phyloP scores from a whole-genome alignment of 2,329 filamentous ascomycete species.

The Aphanocladium album region DNA sequence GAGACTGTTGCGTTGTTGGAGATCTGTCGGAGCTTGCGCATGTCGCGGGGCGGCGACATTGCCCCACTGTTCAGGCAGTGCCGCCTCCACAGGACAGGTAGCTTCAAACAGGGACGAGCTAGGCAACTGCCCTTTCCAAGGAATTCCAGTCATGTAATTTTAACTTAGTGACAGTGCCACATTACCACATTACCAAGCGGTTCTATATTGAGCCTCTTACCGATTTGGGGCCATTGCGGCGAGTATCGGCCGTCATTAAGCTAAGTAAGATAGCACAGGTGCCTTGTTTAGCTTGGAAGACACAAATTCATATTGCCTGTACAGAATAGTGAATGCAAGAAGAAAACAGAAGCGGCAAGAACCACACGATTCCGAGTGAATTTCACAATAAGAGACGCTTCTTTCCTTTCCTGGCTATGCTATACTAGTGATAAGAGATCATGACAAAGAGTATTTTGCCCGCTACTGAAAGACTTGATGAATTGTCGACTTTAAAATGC shows the following conservation, averaged over 20 bases:
- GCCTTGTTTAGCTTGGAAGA: no score
- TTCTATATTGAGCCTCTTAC: no score
- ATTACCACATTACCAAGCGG: not conserved
- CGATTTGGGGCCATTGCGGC: not conserved
- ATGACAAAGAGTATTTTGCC: no score
- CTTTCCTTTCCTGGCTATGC: no score
- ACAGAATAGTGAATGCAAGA: no score
- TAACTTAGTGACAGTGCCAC: not conserved
- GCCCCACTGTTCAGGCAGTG: slow-evolving; percentile 12
- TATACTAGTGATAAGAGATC: no score
- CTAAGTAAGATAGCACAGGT: not conserved
- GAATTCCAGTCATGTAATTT: not conserved
- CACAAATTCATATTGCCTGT: no score
- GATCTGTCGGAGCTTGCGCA: slow-evolving; percentile 7
- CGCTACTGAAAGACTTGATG: no score
- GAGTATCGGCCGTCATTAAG: not conserved
- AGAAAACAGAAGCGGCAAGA: no score
- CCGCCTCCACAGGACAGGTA: not conserved
- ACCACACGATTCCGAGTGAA: no score
- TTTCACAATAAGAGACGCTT: no score
- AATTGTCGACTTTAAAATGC: no score
- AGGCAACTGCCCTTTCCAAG: not conserved
- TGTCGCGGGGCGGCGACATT: slow-evolving; percentile 6
- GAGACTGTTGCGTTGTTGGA: slow-evolving; percentile 11
- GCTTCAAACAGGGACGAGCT: not conserved